phyloP scores from a whole-genome alignment of 2,329 filamentous ascomycete species.

The Ophiosphaerella korrae region DNA sequence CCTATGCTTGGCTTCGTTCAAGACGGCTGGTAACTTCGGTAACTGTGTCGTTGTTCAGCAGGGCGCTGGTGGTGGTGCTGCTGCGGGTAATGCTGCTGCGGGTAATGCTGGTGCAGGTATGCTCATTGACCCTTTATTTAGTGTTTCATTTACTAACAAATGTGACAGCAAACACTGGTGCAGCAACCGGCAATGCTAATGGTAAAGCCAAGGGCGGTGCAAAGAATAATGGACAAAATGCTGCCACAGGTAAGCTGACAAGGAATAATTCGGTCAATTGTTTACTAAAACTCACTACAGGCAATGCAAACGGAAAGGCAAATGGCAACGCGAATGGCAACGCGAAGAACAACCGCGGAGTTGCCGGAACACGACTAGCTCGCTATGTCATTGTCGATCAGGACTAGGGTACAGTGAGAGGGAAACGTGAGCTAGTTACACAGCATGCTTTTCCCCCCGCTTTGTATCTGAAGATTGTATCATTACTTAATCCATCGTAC shows the following conservation, averaged over 20 bases:
- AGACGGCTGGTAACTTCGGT: conserved; percentile 7
- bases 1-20: conserved; percentile 6
- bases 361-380: conserved; percentile 5
- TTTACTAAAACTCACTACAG: neutral
- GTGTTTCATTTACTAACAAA: neutral
- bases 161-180: neutral
- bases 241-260: neutral
- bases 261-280: neutral
- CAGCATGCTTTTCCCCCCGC: too few species aligned
- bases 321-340: conserved; percentile 1
- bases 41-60: conserved; percentile 9
- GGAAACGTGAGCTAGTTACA: too few species aligned
- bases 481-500: too few species aligned
- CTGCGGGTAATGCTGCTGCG: neutral
- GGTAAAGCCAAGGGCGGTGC: neutral
- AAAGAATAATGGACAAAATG: neutral
- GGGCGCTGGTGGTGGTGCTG: conserved; percentile 2
- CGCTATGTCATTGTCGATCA: conserved; percentile 2
- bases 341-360: conserved; percentile 1
- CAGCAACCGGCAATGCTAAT: conserved; percentile 1
- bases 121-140: neutral
- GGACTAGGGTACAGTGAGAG: neutral
- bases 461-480: too few species aligned
- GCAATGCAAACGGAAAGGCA: neutral
- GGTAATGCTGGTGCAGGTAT: neutral